Conservation (phyloP, 2,329 filamentous ascomycete genomes). For the Exophiala spinifera region DNA sequence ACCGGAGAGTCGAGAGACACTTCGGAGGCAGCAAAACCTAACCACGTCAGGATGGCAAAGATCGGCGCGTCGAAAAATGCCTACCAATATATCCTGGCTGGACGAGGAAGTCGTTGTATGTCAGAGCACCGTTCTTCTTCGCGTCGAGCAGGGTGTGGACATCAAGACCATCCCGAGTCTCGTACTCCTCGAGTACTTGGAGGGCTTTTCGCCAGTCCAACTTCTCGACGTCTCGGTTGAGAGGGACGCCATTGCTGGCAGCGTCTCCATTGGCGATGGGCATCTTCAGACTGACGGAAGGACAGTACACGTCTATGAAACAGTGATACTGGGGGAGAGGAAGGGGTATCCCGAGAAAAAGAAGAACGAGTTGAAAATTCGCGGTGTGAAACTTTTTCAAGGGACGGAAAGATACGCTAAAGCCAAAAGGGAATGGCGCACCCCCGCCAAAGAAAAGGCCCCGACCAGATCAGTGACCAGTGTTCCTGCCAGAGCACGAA, state of each 20-base stretch:
- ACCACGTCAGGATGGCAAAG: conserved; percentile 21
- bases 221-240: conserved; percentile 52
- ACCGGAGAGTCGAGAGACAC: conserved; percentile 86
- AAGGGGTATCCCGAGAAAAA: conserved; percentile 27
- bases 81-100: conserved; percentile 91
- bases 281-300: conserved; percentile 53
- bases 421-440: too few species aligned
- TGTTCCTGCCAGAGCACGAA: too few species aligned
- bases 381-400: conserved; percentile 28
- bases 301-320: conserved; percentile 22
- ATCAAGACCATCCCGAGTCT: conserved; percentile 78
- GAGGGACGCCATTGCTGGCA: conserved; percentile 49
- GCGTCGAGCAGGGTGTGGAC: conserved; percentile 86
- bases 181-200: conserved; percentile 77
- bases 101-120: conserved; percentile 98
- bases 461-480: too few species aligned
- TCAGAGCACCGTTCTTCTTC: conserved; percentile 85
- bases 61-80: conserved; percentile 18
- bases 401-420: conserved; percentile 37
- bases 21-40: conserved; percentile 84
- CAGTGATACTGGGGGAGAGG: conserved; percentile 1
- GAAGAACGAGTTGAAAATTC: conserved; percentile 17
- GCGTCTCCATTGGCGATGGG: conserved; percentile 66
- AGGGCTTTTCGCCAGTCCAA: conserved; percentile 73
- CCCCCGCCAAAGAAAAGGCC: too few species aligned